Base-by-base conservation (phyloP, 2,329 filamentous ascomycete genomes). In the Fusarium paranaense region DNA sequence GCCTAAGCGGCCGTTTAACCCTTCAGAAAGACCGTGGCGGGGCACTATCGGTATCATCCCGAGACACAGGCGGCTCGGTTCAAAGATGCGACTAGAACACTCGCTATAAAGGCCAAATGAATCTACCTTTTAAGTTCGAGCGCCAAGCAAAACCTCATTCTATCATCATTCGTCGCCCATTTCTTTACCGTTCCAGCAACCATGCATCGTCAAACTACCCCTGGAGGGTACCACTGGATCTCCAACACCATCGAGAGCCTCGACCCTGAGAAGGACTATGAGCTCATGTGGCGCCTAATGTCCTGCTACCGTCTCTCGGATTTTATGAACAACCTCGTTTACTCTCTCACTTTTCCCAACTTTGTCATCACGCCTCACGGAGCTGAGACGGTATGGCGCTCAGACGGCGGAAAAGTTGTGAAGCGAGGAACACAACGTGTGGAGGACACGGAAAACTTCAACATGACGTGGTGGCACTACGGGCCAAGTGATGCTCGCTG, bases 161-260 rank as follows among this genome's bases (percentile, higher is more conserved):
- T 5, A 58, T 38, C 20, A 58, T 35, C 56, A 35, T 37, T 11
- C 8, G 11, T 11, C 22, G 9, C 22, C 56, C 3, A 6, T 38
- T 40, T 18, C 22, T 18, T 25, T 16, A 27, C 2, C 20, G 6
- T 40, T 25, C 16, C 13, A 18, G 10, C 35, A 27, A 20, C 7
- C 6, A 59, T 59, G 56, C 32, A 59, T 40, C 56, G 56, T 6
- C 56, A 59, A 40, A 14, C 40, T 40, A 40, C n/a, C 56, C 56
- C 56, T 13, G 56, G 56, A 40, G 60, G 40, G 11, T 68, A 68
- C 14, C 61, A 68, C 54, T 68, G 66, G 66, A 68, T 68, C 52
- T 45, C 38, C 16, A 14, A 64, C 38, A 40, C 61, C 14, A 33
- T 68, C 18, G 22, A 68, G 32, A 59, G 50, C 11, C 54, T 68